These are phyloP conservation scores for Mycena vulgaris DNA, from an alignment of 768 basidiomycete species.

Conservation along the genomic window DNA sequence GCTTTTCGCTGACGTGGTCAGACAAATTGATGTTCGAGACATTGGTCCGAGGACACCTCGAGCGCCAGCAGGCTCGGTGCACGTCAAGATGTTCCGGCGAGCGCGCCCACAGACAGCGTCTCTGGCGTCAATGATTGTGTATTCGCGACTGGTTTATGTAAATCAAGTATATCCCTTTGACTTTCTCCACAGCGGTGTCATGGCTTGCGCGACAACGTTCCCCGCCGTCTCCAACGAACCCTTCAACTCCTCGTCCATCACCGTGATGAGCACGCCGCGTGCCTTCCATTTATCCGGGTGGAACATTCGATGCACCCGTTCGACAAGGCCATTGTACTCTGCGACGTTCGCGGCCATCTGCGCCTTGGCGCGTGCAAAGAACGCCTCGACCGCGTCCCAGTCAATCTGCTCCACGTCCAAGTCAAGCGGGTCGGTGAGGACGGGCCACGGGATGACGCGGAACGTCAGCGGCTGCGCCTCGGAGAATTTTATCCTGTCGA, in stretches of 20 bases:
- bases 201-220: conserved; percentile 71
- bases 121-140: conserved; percentile 5
- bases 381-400: conserved; percentile 69
- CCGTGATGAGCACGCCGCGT: conserved; percentile 61
- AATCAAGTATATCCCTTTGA: conserved; percentile 43
- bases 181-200: conserved; percentile 68
- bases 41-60: conserved; percentile 1
- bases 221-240: conserved; percentile 64
- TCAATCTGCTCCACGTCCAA: conserved; percentile 64
- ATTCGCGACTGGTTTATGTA: conserved; percentile 21
- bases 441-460: conserved; percentile 39
- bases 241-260: conserved; percentile 59
- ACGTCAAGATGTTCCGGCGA: neutral
- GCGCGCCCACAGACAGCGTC: conserved; percentile 43
- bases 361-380: conserved; percentile 59
- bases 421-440: conserved; percentile 30
- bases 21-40: neutral
- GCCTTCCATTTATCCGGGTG: conserved; percentile 74
- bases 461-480: conserved; percentile 40
- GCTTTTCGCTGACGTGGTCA: conserved; percentile 1
- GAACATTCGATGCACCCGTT: conserved; percentile 68
- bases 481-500: conserved; percentile 41
- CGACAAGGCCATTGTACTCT: conserved; percentile 64
- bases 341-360: conserved; percentile 46
- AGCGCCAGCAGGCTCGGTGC: neutral